A percentile compares a stretch with the other conserved stretches of the same genome.
phyloP scores from a whole-genome alignment of 2,329 filamentous ascomycete species.

The Cladophialophora exuberans region DNA sequence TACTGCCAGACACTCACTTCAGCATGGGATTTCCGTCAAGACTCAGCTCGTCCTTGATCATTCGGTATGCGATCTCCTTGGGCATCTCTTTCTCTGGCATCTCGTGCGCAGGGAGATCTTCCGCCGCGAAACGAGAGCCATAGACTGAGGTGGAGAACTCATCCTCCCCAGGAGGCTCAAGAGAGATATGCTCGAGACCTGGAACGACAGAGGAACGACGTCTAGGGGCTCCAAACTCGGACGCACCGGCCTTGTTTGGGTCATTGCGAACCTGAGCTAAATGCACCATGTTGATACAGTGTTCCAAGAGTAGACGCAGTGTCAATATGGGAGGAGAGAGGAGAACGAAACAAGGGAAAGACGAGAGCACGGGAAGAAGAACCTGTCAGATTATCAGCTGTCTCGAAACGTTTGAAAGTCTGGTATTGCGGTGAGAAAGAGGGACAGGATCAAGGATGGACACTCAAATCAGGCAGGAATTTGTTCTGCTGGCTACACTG shows the following conservation, averaged over 20 bases:
- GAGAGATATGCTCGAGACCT: slow-evolving; percentile 41
- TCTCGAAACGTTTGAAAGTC: not conserved
- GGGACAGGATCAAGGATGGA: not conserved
- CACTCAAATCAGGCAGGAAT: slow-evolving; percentile 11
- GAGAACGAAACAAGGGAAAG: not conserved
- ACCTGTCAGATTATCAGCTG: not conserved
- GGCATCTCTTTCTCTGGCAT: slow-evolving; percentile 94
- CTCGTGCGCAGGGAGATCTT: slow-evolving; percentile 78
- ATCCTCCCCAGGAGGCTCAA: slow-evolving; percentile 49
- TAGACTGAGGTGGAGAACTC: slow-evolving; percentile 78
- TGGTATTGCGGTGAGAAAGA: slow-evolving; percentile 11
- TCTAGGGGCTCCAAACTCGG: slow-evolving; percentile 11
- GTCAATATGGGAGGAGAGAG: slow-evolving; percentile 2
- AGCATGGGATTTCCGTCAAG: slow-evolving; percentile 90
- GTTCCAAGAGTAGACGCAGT: not conserved
- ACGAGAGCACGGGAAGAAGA: not conserved
- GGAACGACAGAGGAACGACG: slow-evolving; percentile 30
- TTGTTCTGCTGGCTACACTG: slow-evolving; percentile 4
- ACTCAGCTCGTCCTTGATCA: slow-evolving; percentile 95
- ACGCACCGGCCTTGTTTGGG: slow-evolving; percentile 13
- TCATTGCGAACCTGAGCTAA: slow-evolving; percentile 44
- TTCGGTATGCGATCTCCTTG: slow-evolving; percentile 85
- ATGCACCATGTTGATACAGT: slow-evolving; percentile 45
- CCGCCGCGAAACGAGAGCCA: slow-evolving; percentile 78
- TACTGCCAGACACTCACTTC: slow-evolving; percentile 40